These are phyloP conservation scores for Saksenaea oblongispora DNA, from an alignment of 371 early-diverging fungal species.

Conservation along the genomic window DNA sequence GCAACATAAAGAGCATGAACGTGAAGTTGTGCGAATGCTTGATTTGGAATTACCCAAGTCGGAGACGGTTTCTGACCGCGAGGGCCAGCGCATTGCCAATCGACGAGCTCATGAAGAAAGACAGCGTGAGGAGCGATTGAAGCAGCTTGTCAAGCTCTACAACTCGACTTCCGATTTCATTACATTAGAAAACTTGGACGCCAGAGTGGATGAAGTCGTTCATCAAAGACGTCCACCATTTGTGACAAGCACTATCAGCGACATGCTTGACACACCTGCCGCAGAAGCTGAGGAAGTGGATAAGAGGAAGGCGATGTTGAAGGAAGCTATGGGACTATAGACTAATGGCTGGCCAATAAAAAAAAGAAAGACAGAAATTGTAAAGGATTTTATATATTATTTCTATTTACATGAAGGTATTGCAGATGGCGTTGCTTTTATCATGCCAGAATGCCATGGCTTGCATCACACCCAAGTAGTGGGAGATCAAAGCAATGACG, in stretches of 20 bases:
- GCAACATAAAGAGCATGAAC: constrained; percentile 22
- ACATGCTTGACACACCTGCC: constrained; percentile 29
- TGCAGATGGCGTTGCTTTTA: constrained; percentile 16
- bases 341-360: neutral
- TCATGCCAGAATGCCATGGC: constrained; percentile 64
- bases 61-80: constrained; percentile 7
- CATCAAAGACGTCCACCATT: constrained; percentile 19
- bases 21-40: constrained; percentile 28
- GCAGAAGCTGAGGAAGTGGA: constrained; percentile 34
- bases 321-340: constrained; percentile 48
- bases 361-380: constrained; percentile 8
- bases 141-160: constrained; percentile 39
- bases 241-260: constrained; percentile 23
- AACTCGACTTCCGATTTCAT: constrained; percentile 35
- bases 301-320: constrained; percentile 37
- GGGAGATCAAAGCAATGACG: constrained; percentile 73
- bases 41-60: constrained; percentile 15
- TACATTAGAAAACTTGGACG: constrained; percentile 50
- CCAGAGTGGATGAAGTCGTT: constrained; percentile 32
- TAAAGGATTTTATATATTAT: neutral
- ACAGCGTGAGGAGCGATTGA: constrained; percentile 24
- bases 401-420: constrained; percentile 8
- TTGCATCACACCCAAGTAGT: constrained; percentile 77
- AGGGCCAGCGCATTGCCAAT: constrained; percentile 26
- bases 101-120: constrained; percentile 22